These are phyloP conservation scores for Cyclocybe aegerita DNA, from an alignment of 768 basidiomycete genomes.

Conservation along the genomic window DNA sequence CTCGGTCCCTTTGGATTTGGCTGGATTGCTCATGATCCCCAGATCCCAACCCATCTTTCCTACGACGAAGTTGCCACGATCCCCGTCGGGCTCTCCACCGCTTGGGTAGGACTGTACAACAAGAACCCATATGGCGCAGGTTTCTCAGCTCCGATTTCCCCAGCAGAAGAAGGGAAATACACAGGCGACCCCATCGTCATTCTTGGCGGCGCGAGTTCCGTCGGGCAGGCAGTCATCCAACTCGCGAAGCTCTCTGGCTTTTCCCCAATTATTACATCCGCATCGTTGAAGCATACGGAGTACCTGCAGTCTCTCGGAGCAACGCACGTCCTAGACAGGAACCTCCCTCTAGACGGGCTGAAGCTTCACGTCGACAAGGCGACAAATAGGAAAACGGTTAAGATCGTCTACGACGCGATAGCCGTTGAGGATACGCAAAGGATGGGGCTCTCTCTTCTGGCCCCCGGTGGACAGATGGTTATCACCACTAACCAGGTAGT, in stretches of 20 bases:
- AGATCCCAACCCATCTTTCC: slow-evolving; percentile 10
- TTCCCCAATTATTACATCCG: slow-evolving; percentile 40
- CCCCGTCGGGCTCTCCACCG: slow-evolving; percentile 25
- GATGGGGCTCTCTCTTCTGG: slow-evolving; percentile 22
- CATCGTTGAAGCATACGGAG: slow-evolving; percentile 30
- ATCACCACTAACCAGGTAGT: neutral
- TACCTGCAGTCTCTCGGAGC: slow-evolving; percentile 38
- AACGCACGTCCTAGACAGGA: slow-evolving; percentile 38
- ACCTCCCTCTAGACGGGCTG: slow-evolving; percentile 17
- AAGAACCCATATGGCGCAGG: slow-evolving; percentile 18
- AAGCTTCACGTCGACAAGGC: slow-evolving; percentile 18
- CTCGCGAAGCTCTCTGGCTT: slow-evolving; percentile 36
- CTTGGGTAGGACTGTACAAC: slow-evolving; percentile 28
- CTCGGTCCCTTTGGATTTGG: neutral
- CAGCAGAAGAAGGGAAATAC: neutral
- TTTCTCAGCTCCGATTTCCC: neutral
- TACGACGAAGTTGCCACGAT: slow-evolving; percentile 37
- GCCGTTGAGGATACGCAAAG: slow-evolving; percentile 21
- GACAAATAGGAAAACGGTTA: slow-evolving; percentile 14
- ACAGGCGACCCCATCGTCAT: slow-evolving; percentile 14
- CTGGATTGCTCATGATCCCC: no score
- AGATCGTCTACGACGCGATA: slow-evolving; percentile 28
- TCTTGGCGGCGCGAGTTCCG: slow-evolving; percentile 28
- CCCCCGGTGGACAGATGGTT: slow-evolving; percentile 9
- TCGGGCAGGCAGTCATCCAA: slow-evolving; percentile 29